Evolutionary conservation across 2,329 filamentous ascomycete species (phyloP).

Genomic region (Cylindrodendrum hubeiense): DNA sequence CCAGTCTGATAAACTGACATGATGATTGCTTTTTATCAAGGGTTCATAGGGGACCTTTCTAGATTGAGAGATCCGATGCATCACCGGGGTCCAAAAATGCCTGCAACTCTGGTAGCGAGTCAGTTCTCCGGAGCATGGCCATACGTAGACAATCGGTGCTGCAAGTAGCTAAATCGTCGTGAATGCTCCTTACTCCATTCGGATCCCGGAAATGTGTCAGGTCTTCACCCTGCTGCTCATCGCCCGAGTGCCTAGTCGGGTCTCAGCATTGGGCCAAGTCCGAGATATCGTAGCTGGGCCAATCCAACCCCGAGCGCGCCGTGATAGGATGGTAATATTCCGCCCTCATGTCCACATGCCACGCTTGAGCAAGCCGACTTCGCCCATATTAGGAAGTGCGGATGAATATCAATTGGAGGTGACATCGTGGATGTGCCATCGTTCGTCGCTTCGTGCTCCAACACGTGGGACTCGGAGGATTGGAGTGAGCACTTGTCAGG

Average conservation of each 20-base stretch:
- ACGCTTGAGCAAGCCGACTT: not conserved
- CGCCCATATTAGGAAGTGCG: constrained; percentile 6
- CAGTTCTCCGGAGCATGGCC: not conserved
- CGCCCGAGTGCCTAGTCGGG: not conserved
- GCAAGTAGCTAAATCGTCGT: not conserved
- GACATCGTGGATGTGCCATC: not conserved
- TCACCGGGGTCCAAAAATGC: not conserved
- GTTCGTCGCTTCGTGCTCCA: not conserved
- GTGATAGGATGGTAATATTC: not conserved
- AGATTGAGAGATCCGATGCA: constrained; percentile 14
- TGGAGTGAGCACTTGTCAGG: constrained; percentile 9
- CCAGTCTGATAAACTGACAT: not conserved
- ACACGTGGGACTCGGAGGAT: constrained; percentile 2
- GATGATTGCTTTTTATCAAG: not conserved
- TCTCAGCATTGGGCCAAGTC: not conserved
- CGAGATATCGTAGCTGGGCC: not conserved
- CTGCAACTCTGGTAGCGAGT: not conserved
- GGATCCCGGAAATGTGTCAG: not conserved
- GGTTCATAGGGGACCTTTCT: not conserved
- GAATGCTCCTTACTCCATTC: not conserved
- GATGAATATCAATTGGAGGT: constrained; percentile 9
- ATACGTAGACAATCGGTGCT: not conserved
- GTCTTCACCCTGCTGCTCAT: not conserved
- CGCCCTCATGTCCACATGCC: not conserved
- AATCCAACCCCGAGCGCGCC: not conserved